These are phyloP conservation scores for Chaetomidium leptoderma DNA, from an alignment of 495 filamentous ascomycete genomes.

Conservation along the genomic window DNA sequence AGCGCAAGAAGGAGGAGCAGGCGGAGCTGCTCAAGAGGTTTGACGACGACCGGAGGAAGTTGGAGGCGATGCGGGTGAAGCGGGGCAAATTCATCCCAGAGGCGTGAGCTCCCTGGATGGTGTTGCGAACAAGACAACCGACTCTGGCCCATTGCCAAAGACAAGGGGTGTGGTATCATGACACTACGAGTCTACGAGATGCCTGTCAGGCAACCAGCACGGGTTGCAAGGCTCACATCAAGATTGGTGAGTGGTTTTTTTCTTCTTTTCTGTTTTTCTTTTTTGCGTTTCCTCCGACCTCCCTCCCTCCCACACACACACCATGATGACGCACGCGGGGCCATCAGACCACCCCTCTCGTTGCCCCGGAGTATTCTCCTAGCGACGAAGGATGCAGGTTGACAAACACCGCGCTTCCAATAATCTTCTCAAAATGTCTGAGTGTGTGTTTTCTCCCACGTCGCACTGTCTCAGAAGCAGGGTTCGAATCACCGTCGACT, in stretches of 20 bases:
- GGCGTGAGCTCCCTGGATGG: constrained; percentile 29
- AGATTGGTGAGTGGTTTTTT: constrained; percentile 14
- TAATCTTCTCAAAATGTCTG: constrained; percentile 52
- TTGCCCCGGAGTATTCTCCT: constrained; percentile 25
- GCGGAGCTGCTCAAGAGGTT: constrained; percentile 61
- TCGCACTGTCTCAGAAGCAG: background rate
- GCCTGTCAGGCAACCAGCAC: background rate
- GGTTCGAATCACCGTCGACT: background rate
- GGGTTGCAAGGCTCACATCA: background rate
- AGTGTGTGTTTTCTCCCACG: constrained; percentile 19
- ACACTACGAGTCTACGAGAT: background rate
- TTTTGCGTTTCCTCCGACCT: background rate
- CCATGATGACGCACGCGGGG: constrained; percentile 54
- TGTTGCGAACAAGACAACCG: background rate
- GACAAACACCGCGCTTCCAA: constrained; percentile 47
- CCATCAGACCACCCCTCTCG: constrained; percentile 42
- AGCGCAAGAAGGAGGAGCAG: constrained; percentile 81
- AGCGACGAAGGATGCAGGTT: constrained; percentile 30
- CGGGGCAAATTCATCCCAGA: constrained; percentile 56
- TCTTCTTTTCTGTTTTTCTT: background rate
- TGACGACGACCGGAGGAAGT: constrained; percentile 59
- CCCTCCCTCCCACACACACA: too few relatives aligned
- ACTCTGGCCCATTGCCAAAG: background rate
- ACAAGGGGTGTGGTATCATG: background rate
- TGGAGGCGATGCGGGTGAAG: constrained; percentile 56